Base-by-base conservation (phyloP, 495 filamentous ascomycete species). In the Aspergillus mulundensis region DNA sequence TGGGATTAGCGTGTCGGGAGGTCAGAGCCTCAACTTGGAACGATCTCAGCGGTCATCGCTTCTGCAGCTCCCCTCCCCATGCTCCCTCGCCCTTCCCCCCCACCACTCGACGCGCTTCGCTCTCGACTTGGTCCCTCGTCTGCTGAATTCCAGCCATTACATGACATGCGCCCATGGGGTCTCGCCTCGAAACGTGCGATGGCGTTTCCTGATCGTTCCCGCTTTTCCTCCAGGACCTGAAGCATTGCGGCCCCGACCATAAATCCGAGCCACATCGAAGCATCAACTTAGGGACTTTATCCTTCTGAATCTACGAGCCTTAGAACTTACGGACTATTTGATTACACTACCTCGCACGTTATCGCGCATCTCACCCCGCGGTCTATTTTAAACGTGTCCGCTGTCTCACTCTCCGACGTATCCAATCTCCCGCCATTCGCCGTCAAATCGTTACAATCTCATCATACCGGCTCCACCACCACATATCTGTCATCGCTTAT, bases 211-310 rank as follows among this genome's bases (percentile, higher is more conserved):
- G 60, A 65, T 54, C 51, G 56, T 50, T 56, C 40, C 54, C 58
- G 58, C 54, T 63, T 56, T n/a, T 36, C 50, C 59, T 49, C 61
- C 34, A 61, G 59, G 60, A 60, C 60, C 61, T 67, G 60, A 67
- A 65, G 54, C 50, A 40, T 51, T 59, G 58, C 62, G 58, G 62
- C 62, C 61, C 57, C 58, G 61, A 63, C 65, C 57, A 62, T 63
- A 63, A 53, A 61, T 36, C 48, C 56, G 50, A 62, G 57, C 58
- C 21, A 56, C 60, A 19, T 54, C 43, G 10, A 50, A 57, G 43
- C 8, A 48, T 24, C 57, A 34, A 28, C 41, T 54, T 32, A 49
- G 50, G 32, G 28, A 57, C 47, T 42, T 50, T 25, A 16, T 18
- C 19, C 36, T 16, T 15, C 45, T 15, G 24, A 16, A 25, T 25